These are phyloP conservation scores for Coemansia sp. DNA, from an alignment of 192 early-diverging fungal species.

Conservation along the genomic window DNA sequence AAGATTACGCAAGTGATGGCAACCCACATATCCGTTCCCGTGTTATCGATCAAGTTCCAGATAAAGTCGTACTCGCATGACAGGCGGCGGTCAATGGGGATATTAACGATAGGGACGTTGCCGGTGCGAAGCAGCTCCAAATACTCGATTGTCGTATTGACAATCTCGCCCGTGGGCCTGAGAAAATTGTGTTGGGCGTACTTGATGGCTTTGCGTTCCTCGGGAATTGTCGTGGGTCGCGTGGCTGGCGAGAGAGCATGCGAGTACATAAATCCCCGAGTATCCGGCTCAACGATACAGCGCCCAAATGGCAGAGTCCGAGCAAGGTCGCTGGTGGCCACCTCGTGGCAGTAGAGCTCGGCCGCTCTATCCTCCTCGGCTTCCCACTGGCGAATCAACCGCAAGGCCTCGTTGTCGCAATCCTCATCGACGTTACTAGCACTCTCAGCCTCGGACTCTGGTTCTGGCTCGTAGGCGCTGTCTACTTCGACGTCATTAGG, in stretches of 20 bases:
- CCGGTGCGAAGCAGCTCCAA: constrained; percentile 20
- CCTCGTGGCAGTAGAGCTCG: background rate
- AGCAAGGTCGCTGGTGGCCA: background rate
- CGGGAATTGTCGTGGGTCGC: constrained; percentile 7
- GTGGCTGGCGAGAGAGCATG: background rate
- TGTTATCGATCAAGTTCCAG: constrained; percentile 36
- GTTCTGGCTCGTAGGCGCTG: constrained; percentile 12
- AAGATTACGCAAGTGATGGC: constrained; percentile 35
- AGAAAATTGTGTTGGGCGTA: background rate
- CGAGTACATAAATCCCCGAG: constrained; percentile 21
- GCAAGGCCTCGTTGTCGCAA: background rate
- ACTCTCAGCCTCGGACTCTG: no score
- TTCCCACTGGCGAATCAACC: background rate
- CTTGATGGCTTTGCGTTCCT: background rate
- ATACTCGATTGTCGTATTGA: constrained; percentile 24
- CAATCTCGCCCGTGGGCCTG: constrained; percentile 34
- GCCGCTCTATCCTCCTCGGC: background rate
- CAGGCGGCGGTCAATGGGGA: constrained; percentile 30
- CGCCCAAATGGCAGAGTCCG: constrained; percentile 26
- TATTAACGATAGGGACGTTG: constrained; percentile 16
- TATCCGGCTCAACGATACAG: constrained; percentile 28
- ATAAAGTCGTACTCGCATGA: constrained; percentile 37
- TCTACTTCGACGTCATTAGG: background rate
- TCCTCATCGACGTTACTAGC: background rate
- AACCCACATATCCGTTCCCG: constrained; percentile 24